phyloP scores from a whole-genome alignment of 257 asterid species.

The Scutellaria galericulata region DNA sequence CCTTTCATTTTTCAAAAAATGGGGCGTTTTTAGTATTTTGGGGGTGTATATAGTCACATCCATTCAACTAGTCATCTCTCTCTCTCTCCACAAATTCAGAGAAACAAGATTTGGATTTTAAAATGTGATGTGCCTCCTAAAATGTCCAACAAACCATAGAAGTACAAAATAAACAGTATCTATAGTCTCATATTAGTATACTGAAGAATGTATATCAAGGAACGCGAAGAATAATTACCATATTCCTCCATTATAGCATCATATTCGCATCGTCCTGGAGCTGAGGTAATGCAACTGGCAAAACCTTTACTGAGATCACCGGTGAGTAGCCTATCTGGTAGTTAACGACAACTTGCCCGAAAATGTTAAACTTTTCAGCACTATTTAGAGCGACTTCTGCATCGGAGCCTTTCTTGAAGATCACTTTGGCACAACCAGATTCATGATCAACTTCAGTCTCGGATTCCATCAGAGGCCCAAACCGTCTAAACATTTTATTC shows the following conservation, averaged over 20 bases:
- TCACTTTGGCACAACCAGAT: conserved; percentile 77
- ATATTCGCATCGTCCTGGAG: conserved; percentile 50
- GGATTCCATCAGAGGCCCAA: conserved; percentile 87
- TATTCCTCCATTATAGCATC: conserved; percentile 43
- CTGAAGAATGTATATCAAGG: not conserved
- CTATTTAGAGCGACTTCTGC: conserved; percentile 92
- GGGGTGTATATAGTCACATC: too few relatives aligned
- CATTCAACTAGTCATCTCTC: not conserved
- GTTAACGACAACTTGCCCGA: conserved; percentile 73
- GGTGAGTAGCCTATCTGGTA: conserved; percentile 85
- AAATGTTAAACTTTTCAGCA: conserved; percentile 69
- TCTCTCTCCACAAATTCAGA: not conserved
- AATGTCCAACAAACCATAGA: conserved; percentile 5
- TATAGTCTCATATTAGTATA: not conserved
- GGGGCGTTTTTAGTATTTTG: too few relatives aligned
- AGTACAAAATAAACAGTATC: not conserved
- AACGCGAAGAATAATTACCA: conserved; percentile 50
- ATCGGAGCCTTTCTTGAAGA: conserved; percentile 88
- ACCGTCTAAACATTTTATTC: conserved; percentile 86
- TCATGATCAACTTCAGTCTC: conserved; percentile 84
- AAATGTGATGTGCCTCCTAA: not conserved
- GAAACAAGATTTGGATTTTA: not conserved
- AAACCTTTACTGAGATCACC: conserved; percentile 54
- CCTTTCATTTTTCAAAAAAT: too few relatives aligned
- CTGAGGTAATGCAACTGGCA: conserved; percentile 54